These are phyloP conservation scores for Aspergillus conjunctus DNA, from an alignment of 495 filamentous ascomycete genomes.

Conservation along the genomic window DNA sequence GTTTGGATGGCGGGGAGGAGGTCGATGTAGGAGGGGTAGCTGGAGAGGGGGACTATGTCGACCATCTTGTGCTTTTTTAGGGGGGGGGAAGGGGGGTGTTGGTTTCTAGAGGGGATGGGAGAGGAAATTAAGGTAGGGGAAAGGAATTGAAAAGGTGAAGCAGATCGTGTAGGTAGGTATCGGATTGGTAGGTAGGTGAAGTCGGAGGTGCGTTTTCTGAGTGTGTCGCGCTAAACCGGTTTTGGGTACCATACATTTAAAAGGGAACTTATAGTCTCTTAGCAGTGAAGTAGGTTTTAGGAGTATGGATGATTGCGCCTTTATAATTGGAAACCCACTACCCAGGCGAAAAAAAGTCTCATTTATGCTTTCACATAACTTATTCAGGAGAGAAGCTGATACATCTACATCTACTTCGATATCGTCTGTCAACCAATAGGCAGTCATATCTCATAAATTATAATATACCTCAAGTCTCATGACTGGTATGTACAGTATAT, in stretches of 20 bases:
- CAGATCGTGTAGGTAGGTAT: neutral
- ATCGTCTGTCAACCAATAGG: too few species aligned
- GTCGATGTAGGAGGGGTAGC: conserved; percentile 55
- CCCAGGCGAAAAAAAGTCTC: too few species aligned
- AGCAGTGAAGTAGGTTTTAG: neutral
- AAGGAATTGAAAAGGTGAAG: neutral
- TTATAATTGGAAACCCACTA: too few species aligned
- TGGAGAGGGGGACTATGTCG: conserved; percentile 53
- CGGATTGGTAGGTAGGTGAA: neutral
- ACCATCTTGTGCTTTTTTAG: conserved; percentile 41
- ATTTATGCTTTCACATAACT: too few species aligned
- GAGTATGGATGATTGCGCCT: too few species aligned
- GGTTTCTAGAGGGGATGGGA: conserved; percentile 1
- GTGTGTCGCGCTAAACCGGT: conserved; percentile 7
- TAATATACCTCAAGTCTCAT: conserved; percentile 12
- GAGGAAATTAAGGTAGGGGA: neutral
- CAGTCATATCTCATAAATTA: conserved; percentile 18
- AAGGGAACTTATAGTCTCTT: neutral
- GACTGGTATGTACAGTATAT: conserved; percentile 20
- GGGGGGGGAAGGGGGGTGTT: too few species aligned
- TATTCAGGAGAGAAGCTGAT: too few species aligned
- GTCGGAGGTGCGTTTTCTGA: conserved; percentile 5
- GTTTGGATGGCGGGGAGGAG: conserved; percentile 92
- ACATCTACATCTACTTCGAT: too few species aligned
- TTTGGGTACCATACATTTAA: neutral